Percentiles rank a stretch among this genome's conserved stretches.
Conservation (phyloP, 768 basidiomycete species). For the Boletellus emodensis region DNA sequence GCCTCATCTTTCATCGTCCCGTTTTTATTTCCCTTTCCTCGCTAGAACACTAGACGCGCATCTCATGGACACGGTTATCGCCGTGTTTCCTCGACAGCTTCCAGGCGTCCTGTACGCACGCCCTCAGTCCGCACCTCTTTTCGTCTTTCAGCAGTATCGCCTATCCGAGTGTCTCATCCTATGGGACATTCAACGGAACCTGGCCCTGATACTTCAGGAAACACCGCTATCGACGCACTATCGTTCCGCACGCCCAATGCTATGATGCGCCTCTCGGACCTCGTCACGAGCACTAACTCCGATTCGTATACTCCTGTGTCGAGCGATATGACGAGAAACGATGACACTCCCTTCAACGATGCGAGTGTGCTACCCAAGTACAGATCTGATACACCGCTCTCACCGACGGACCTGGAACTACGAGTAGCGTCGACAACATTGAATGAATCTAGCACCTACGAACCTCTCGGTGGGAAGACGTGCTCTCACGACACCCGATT, state of each 20-base stretch:
- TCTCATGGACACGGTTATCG: slow-evolving; percentile 17
- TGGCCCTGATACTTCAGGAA: not conserved
- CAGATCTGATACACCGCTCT: slow-evolving; percentile 6
- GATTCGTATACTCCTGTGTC: slow-evolving; percentile 12
- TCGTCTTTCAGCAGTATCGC: slow-evolving; percentile 22
- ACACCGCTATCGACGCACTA: not conserved
- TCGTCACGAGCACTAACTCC: slow-evolving; percentile 1
- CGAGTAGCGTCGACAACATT: slow-evolving; percentile 11
- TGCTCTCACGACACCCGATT: slow-evolving; percentile 14
- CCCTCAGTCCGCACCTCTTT: slow-evolving; percentile 16
- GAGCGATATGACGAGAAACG: slow-evolving; percentile 7
- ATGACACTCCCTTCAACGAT: slow-evolving; percentile 22
- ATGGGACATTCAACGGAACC: not conserved
- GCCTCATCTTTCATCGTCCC: not conserved
- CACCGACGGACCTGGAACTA: slow-evolving; percentile 5
- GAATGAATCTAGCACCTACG: not conserved
- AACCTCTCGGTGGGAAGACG: not conserved
- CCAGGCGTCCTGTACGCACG: slow-evolving; percentile 12
- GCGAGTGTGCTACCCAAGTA: slow-evolving; percentile 14
- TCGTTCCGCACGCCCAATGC: slow-evolving; percentile 12
- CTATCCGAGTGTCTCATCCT: slow-evolving; percentile 1
- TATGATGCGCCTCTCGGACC: slow-evolving; percentile 17
- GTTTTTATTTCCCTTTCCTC: not conserved
- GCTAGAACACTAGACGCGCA: slow-evolving; percentile 20
- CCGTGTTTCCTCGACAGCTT: slow-evolving; percentile 21